phyloP scores from a whole-genome alignment of 2,329 filamentous ascomycete genomes.

The Elsinoe necatrix region DNA sequence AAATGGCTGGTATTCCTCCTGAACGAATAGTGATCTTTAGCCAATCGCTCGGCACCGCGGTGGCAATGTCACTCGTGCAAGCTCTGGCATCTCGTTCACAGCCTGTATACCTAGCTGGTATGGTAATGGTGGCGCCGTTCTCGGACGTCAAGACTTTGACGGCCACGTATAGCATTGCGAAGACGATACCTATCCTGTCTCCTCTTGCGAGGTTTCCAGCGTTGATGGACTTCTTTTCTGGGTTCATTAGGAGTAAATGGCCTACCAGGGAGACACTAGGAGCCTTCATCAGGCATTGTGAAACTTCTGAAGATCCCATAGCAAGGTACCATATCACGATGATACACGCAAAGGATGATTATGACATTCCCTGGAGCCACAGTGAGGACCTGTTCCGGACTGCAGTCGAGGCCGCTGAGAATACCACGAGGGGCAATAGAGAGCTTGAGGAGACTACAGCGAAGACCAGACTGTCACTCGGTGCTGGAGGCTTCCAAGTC shows the following conservation, averaged over 20 bases:
- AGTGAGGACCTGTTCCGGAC: constrained; percentile 47
- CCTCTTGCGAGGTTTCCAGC: constrained; percentile 43
- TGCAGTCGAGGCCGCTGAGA: constrained; percentile 43
- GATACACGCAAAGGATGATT: constrained; percentile 46
- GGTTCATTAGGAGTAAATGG: constrained; percentile 45
- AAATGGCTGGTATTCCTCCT: constrained; percentile 44
- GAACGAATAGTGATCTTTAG: constrained; percentile 51
- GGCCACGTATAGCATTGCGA: constrained; percentile 50
- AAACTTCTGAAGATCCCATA: constrained; percentile 22
- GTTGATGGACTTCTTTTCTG: constrained; percentile 40
- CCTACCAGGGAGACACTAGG: constrained; percentile 43
- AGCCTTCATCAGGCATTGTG: constrained; percentile 35
- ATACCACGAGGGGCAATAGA: constrained; percentile 33
- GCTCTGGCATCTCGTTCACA: constrained; percentile 36
- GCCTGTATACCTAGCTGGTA: constrained; percentile 45
- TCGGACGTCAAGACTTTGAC: constrained; percentile 46
- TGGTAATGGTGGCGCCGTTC: constrained; percentile 50
- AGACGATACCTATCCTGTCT: constrained; percentile 46
- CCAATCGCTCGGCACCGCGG: constrained; percentile 52
- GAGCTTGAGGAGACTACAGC: constrained; percentile 41
- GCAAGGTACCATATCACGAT: constrained; percentile 39
- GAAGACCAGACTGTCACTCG: constrained; percentile 33
- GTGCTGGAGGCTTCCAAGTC: constrained; percentile 43
- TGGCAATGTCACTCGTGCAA: constrained; percentile 39
- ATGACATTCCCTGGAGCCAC: constrained; percentile 44